Percentiles rank a stretch among this genome's conserved stretches.
Evolutionary conservation across 2,329 filamentous ascomycete genomes (phyloP).

Genomic region (Monosporascus sp.): DNA sequence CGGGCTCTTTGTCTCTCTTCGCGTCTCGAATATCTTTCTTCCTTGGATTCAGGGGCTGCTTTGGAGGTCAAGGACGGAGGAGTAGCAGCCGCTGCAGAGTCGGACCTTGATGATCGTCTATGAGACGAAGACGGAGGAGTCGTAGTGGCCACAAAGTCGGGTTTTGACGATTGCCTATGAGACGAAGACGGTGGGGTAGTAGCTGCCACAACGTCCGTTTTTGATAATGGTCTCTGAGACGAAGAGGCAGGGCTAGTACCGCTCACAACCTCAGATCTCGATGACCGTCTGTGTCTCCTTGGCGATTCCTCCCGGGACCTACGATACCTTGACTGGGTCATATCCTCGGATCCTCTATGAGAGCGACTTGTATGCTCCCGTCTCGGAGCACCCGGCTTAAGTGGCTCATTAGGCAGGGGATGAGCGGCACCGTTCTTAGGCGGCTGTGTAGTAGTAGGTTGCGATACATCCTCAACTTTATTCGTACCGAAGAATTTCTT

Average conservation of each 20-base stretch:
- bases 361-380: conserved; percentile 28
- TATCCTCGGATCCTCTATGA: conserved; percentile 25
- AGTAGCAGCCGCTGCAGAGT: conserved; percentile 5
- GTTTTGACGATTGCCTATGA: conserved; percentile 12
- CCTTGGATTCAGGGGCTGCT: conserved; percentile 17
- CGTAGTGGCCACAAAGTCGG: conserved; percentile 4
- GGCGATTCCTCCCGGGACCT: conserved; percentile 10
- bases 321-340: conserved; percentile 15
- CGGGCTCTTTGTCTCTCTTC: conserved; percentile 24
- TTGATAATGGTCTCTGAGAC: background rate
- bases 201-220: background rate
- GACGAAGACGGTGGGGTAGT: conserved; percentile 9
- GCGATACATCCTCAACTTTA: conserved; percentile 30
- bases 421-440: conserved; percentile 10
- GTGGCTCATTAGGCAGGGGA: conserved; percentile 14
- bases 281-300: conserved; percentile 14
- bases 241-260: background rate
- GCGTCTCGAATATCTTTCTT: conserved; percentile 31
- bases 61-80: conserved; percentile 9
- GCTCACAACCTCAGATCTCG: conserved; percentile 7
- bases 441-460: conserved; percentile 12
- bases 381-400: conserved; percentile 26
- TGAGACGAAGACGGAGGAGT: no score
- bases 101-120: background rate
- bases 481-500: conserved; percentile 41